Base-by-base conservation (phyloP, 176 grass and related monocot genomes). In the Avena eriantha region DNA sequence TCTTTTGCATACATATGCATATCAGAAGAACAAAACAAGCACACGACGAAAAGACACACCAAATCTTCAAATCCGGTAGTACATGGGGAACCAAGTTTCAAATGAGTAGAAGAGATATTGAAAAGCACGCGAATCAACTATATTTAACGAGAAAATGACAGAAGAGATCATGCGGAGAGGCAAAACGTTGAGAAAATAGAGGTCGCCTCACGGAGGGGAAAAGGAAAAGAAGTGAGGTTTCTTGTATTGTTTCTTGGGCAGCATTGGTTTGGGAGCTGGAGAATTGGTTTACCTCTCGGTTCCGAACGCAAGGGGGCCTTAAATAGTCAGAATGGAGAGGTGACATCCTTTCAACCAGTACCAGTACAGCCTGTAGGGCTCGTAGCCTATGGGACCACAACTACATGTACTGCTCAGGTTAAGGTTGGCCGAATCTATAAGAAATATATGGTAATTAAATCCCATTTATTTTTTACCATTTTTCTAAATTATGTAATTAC, bases 301-400 rank as follows among this genome's bases (percentile, higher is more conserved):
- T 90, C 63, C 70, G 22, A 78, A 82, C 54, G 51, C 83, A 81
- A 72, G 85, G 65, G 18, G 71, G 45, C 10, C 88, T 93, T 93
- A 93, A 93, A 93, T 92, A 92, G 90, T 67, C 26, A 53, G 74
- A 33, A 75, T 53, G 56, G 80, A 57, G 84, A 73, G 76, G 11
- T 84, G 77, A 93, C 91, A 93, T 41, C 39, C 39, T 41, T 41
- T 93, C 84, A 61, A 21, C 47, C 67, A 59, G 70, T 57, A 21
- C 47, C 67, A 59, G 70, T 57, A 79, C 49, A 85, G 18, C 89
- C 22, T 53, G n/a, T 81, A 68, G 80, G 48, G 26, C 39, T 61
- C 43, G 49, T 57, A 74, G 23, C 5, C 10, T 73, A 60, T 73
- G 26, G 49, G 21, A 31, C 48, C 49, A 48, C 57, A 18, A 7